Evolutionary conservation across 2,329 filamentous ascomycete genomes (phyloP).

Genomic region (Dactylonectria macrodidyma): DNA sequence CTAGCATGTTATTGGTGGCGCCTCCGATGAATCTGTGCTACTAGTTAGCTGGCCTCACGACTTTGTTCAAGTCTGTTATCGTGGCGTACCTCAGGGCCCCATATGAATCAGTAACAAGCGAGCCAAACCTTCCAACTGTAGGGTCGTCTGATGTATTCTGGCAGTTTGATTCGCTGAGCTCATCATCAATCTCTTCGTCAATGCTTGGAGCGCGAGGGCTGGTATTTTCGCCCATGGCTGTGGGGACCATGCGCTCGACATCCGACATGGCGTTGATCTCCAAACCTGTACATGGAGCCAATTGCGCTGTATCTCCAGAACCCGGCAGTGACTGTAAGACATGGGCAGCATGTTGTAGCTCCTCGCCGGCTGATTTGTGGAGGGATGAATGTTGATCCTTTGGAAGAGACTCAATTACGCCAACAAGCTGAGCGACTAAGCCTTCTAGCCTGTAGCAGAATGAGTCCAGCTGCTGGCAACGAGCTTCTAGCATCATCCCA

Average conservation of each 20-base stretch:
- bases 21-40: slow-evolving; percentile 40
- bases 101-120: slow-evolving; percentile 48
- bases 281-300: too few relatives aligned
- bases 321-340: neutral
- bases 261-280: neutral
- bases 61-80: neutral
- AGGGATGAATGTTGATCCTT: neutral
- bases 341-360: neutral
- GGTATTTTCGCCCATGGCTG: neutral
- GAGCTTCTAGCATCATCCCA: slow-evolving; percentile 34
- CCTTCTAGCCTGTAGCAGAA: slow-evolving; percentile 45
- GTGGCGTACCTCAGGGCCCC: slow-evolving; percentile 40
- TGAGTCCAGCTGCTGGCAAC: slow-evolving; percentile 44
- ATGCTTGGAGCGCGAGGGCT: neutral
- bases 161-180: slow-evolving; percentile 3
- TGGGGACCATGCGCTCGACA: neutral
- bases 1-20: slow-evolving; percentile 45
- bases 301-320: neutral
- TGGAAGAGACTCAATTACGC: slow-evolving; percentile 5
- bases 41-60: neutral
- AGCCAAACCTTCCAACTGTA: slow-evolving; percentile 27
- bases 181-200: slow-evolving; percentile 14
- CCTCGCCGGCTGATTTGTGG: neutral
- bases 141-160: slow-evolving; percentile 14
- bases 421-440: slow-evolving; percentile 35